A percentile compares a stretch with the other conserved stretches of the same genome.
Conservation (phyloP, 2,329 filamentous ascomycete genomes). For the Davidsoniella australis region DNA sequence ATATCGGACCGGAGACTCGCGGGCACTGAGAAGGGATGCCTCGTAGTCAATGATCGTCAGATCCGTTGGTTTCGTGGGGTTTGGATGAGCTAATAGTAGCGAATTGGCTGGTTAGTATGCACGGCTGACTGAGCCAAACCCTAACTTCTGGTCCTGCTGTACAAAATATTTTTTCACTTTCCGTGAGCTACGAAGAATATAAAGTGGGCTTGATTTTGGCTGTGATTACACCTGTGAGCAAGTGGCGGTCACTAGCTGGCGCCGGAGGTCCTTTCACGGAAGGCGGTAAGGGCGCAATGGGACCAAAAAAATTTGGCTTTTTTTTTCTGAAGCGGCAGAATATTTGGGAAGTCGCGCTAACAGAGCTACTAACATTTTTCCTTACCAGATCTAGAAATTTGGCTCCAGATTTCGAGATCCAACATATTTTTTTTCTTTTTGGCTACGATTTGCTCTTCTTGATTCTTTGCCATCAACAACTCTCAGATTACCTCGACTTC, state of each 20-base stretch:
- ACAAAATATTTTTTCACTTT: no score
- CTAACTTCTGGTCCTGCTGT: no score
- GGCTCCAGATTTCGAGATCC: neutral
- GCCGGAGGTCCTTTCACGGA: neutral
- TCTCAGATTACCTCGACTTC: neutral
- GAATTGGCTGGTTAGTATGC: no score
- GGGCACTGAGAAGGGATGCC: conserved; percentile 2
- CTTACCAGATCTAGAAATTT: neutral
- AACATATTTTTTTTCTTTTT: neutral
- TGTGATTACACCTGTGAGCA: neutral
- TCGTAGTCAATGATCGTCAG: conserved; percentile 9
- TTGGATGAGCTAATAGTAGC: no score
- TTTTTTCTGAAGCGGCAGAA: conserved; percentile 11
- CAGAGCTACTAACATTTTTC: conserved; percentile 5
- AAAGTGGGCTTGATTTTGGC: no score
- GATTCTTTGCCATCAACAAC: neutral
- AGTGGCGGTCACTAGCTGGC: neutral
- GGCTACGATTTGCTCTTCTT: neutral
- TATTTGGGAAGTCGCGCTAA: conserved; percentile 9
- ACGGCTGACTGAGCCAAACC: no score
- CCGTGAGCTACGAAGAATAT: no score
- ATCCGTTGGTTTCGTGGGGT: neutral
- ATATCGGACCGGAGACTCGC: conserved; percentile 4
- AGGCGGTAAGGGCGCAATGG: conserved; percentile 12
- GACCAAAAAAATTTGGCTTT: conserved; percentile 14